Conservation (phyloP, 768 basidiomycete genomes). For the Pholiota conissans region DNA sequence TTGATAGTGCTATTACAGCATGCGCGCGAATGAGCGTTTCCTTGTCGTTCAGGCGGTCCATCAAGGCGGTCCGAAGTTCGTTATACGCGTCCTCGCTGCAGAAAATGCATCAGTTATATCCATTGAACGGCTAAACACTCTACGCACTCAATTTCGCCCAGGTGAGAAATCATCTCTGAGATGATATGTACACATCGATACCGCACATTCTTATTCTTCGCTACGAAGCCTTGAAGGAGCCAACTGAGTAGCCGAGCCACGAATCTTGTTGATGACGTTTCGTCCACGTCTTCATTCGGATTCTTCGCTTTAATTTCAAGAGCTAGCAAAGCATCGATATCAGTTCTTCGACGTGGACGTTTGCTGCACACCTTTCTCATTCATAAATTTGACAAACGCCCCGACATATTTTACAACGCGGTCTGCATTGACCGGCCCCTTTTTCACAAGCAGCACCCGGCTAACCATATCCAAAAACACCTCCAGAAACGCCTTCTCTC, state of each 20-base stretch:
- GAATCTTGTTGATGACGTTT: constrained; percentile 70
- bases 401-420: constrained; percentile 84
- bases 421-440: constrained; percentile 81
- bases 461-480: constrained; percentile 72
- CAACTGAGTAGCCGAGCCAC: constrained; percentile 65
- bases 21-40: constrained; percentile 83
- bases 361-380: constrained; percentile 71
- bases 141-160: constrained; percentile 88
- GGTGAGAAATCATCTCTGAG: constrained; percentile 80
- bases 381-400: constrained; percentile 77
- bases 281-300: constrained; percentile 54
- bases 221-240: constrained; percentile 78
- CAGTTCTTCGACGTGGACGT: not conserved
- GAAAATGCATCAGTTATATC: not conserved
- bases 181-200: constrained; percentile 80
- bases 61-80: constrained; percentile 61
- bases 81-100: constrained; percentile 81
- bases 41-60: constrained; percentile 85
- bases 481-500: constrained; percentile 80
- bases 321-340: not conserved
- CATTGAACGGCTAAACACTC: not conserved
- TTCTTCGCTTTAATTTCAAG: constrained; percentile 24
- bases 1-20: constrained; percentile 79
- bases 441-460: constrained; percentile 79
- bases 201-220: constrained; percentile 89